phyloP scores from a whole-genome alignment of 1,139 yeast species.

The Yamadazyma taylorii region DNA sequence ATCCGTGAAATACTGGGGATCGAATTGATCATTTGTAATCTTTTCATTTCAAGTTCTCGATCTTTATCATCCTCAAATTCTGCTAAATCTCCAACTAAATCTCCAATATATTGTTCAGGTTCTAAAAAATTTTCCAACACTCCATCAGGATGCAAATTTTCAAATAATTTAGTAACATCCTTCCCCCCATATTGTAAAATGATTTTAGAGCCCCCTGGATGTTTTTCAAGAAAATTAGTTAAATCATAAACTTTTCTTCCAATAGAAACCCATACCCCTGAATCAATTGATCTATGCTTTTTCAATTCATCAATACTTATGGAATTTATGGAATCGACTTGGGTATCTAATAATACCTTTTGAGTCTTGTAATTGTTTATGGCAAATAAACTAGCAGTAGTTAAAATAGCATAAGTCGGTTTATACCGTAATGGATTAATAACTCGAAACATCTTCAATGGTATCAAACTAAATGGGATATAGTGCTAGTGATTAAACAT shows the following conservation, averaged over 20 bases:
- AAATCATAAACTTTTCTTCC: constrained; percentile 24
- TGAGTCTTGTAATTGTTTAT: neutral
- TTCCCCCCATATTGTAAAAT: constrained; percentile 23
- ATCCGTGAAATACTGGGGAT: constrained; percentile 55
- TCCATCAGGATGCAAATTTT: constrained; percentile 9
- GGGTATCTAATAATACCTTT: neutral
- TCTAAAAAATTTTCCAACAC: constrained; percentile 9
- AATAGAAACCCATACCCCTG: constrained; percentile 21
- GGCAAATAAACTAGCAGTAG: constrained; percentile 1
- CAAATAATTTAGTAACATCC: constrained; percentile 20
- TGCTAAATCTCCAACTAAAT: constrained; percentile 5
- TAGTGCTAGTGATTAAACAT: too few relatives aligned
- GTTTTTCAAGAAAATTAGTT: constrained; percentile 19
- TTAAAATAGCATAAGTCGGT: constrained; percentile 1
- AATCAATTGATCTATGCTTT: neutral
- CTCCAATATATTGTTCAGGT: constrained; percentile 9
- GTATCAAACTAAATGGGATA: too few relatives aligned
- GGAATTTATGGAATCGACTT: neutral
- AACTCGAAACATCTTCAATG: neutral
- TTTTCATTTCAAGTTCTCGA: neutral
- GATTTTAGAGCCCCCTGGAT: constrained; percentile 23
- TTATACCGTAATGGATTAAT: neutral
- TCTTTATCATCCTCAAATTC: constrained; percentile 3
- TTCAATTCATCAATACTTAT: neutral
- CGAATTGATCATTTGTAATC: constrained; percentile 1